phyloP scores from a whole-genome alignment of 176 grass and related monocot species.

The Stipa capillata region DNA sequence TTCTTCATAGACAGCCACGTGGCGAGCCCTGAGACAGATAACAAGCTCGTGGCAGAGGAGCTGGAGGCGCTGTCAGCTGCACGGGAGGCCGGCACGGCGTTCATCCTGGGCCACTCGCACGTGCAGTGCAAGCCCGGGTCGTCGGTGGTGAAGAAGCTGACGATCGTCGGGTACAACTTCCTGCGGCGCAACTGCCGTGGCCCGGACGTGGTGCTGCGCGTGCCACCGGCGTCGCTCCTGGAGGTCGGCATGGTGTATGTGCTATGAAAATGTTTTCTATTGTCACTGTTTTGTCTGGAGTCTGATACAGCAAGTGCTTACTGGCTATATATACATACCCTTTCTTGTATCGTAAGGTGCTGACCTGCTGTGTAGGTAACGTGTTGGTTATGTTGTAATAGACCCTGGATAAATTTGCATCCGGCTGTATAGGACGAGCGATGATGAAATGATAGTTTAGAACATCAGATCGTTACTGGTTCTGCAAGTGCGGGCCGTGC shows the following conservation, averaged over 20 bases:
- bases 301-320: not conserved
- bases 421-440: constrained; percentile 16
- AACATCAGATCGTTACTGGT: not conserved
- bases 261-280: no score
- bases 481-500: no score
- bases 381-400: not conserved
- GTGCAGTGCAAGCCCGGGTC: constrained; percentile 78
- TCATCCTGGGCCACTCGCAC: constrained; percentile 91
- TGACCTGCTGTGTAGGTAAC: not conserved
- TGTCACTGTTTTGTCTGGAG: not conserved
- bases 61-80: constrained; percentile 56
- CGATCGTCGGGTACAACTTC: constrained; percentile 84
- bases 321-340: not conserved
- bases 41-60: constrained; percentile 56
- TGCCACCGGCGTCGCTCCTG: constrained; percentile 84
- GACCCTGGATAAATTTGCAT: not conserved
- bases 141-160: constrained; percentile 67
- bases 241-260: constrained; percentile 99
- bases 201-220: constrained; percentile 68
- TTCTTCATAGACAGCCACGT: constrained; percentile 61
- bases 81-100: constrained; percentile 68
- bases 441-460: not conserved
- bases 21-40: constrained; percentile 33
- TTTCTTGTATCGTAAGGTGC: not conserved
- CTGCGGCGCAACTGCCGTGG: constrained; percentile 84